Base-by-base conservation (phyloP, 2,329 filamentous ascomycete species). In the Ophiostoma quercus region DNA sequence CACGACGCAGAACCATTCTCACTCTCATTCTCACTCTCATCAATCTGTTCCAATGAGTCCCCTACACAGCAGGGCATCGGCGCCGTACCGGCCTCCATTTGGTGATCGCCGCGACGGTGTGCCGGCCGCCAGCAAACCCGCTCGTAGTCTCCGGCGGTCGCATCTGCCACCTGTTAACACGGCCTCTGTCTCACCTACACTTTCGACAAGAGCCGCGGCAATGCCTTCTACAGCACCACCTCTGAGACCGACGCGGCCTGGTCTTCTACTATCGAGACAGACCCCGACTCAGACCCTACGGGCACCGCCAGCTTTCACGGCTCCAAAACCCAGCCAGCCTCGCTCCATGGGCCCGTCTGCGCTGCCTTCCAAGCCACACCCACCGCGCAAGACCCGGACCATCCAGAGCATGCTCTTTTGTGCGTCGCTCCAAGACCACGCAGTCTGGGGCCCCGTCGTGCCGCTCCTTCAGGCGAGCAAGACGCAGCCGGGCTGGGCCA, bases 371-470 rank as follows among this genome's bases (percentile, higher is more conserved):
- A 22, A 29, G 9, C n/a, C 65, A 5, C 19, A 32, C 2, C n/a
- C 51, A n/a, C 5, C 16, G 6, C 22, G 47, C 5, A 62, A 7
- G 22, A 65, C 67, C 7, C 41, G 22, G 2, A 19, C 60, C 39
- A 70, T 63, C 19, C 41, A 37, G 2, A 25, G 66, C 39, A 70
- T 63, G 63, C 32, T 71, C 47, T 80, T 82, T 71, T 82, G 78
- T 67, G 77, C 79, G 4, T 79, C 79, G 4, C 74, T 84, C 1
- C 76, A 79, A 29, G 76, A 77, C 65, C 78, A 78, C 34, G 72
- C 75, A 6, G 76, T 76, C 37, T 83, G 80, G 81, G 75, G 76
- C 3, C 47, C 77, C 0, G 76, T 73, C 0, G 74, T 79, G 1
- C 70, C 77, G 2, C 67, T 82, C 2, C 74, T 82, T 25, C 73